Percentiles rank a stretch among this genome's conserved stretches.
Evolutionary conservation across 1,284 basidiomycete species (phyloP).

Genomic region (Irpex sp.): DNA sequence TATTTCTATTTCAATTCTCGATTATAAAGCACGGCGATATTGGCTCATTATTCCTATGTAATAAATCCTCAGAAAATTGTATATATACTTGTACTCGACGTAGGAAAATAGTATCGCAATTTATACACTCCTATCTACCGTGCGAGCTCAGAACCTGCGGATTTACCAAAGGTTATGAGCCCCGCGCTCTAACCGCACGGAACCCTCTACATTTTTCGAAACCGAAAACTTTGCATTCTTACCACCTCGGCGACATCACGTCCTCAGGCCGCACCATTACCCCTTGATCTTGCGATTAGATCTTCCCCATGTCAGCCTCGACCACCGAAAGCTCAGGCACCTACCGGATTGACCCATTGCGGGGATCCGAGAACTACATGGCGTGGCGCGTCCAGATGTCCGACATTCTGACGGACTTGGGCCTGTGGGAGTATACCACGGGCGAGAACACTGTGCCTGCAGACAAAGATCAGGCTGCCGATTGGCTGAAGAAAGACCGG

Average conservation of each 20-base stretch:
- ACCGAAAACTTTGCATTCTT: not conserved
- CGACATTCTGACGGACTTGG: slow-evolving; percentile 28
- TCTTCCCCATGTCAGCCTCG: not conserved
- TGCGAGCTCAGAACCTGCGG: no score
- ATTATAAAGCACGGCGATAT: not conserved
- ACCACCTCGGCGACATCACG: not conserved
- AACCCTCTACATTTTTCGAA: not conserved
- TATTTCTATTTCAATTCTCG: not conserved
- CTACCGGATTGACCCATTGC: slow-evolving; percentile 28
- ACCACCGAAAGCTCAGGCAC: not conserved
- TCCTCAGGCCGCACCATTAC: not conserved
- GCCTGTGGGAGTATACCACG: slow-evolving; percentile 20
- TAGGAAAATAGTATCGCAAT: no score
- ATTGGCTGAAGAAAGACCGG: slow-evolving; percentile 12
- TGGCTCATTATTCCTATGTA: no score
- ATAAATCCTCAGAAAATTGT: no score
- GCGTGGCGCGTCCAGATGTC: slow-evolving; percentile 30
- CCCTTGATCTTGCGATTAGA: not conserved
- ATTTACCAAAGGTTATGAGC: slow-evolving; percentile 9
- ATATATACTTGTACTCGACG: no score
- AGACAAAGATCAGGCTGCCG: not conserved
- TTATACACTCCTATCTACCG: no score
- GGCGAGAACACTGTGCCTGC: slow-evolving; percentile 1
- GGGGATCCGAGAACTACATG: slow-evolving; percentile 26
- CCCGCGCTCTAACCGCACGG: slow-evolving; percentile 6